phyloP scores from a whole-genome alignment of 2,329 filamentous ascomycete genomes.

The Cryphonectria nitschkei region DNA sequence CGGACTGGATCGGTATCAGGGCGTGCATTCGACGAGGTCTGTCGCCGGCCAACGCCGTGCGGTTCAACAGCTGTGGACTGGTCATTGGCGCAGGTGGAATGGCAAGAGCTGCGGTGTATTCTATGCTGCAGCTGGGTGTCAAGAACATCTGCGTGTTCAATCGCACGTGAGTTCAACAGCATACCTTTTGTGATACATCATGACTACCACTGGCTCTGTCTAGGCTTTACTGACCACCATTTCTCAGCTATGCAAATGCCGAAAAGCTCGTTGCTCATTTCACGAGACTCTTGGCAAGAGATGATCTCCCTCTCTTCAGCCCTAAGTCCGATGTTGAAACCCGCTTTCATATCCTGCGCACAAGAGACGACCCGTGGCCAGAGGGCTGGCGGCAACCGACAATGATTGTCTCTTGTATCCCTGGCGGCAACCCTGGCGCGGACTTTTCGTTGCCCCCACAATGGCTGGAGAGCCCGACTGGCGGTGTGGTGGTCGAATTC shows the following conservation, averaged over 20 bases:
- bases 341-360: conserved; percentile 62
- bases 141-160: conserved; percentile 77
- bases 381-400: conserved; percentile 65
- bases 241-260: conserved; percentile 55
- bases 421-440: conserved; percentile 65
- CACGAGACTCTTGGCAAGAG: conserved; percentile 54
- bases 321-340: conserved; percentile 46
- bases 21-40: conserved; percentile 73
- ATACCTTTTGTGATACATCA: too few species aligned
- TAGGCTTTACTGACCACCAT: neutral
- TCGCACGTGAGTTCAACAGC: conserved; percentile 51
- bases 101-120: conserved; percentile 77
- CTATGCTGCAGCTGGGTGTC: conserved; percentile 77
- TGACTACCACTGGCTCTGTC: too few species aligned
- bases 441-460: conserved; percentile 70
- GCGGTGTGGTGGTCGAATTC: conserved; percentile 75
- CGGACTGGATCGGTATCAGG: conserved; percentile 79
- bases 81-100: conserved; percentile 73
- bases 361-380: conserved; percentile 67
- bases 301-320: conserved; percentile 48
- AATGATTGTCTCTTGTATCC: conserved; percentile 77
- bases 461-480: conserved; percentile 74
- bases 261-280: conserved; percentile 71
- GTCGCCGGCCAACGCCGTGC: conserved; percentile 71
- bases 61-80: conserved; percentile 57